These are phyloP conservation scores for Suillus ampliporus DNA, from an alignment of 768 basidiomycete genomes.

Conservation along the genomic window DNA sequence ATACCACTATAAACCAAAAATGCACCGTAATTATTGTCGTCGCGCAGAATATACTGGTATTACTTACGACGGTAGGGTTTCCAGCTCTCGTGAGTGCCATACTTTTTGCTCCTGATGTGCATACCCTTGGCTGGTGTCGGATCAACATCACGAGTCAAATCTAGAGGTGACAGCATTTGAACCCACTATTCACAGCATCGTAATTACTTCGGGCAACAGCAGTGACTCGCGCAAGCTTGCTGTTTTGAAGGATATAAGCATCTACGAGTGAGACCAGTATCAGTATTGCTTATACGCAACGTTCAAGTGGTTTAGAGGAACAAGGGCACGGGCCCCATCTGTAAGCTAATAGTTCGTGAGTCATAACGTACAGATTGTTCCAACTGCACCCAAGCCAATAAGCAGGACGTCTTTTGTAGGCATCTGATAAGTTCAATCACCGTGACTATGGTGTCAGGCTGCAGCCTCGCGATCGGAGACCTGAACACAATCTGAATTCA, in stretches of 20 bases:
- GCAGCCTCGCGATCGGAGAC: no score
- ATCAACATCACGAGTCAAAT: not conserved
- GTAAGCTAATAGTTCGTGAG: no score
- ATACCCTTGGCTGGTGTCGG: constrained; percentile 52
- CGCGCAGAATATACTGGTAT: not conserved
- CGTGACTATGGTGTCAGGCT: no score
- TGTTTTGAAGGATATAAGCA: constrained; percentile 49
- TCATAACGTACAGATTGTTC: constrained; percentile 60
- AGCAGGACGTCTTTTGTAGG: constrained; percentile 54
- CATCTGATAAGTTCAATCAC: not conserved
- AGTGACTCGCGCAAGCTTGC: constrained; percentile 60
- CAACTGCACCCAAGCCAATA: constrained; percentile 71
- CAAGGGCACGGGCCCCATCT: no score
- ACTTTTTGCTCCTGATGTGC: constrained; percentile 47
- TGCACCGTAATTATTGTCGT: not conserved
- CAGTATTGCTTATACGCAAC: not conserved
- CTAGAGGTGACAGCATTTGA: not conserved
- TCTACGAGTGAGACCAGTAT: constrained; percentile 40
- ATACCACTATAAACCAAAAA: constrained; percentile 51
- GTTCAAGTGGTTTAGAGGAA: not conserved
- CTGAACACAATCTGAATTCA: no score
- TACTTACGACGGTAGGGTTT: constrained; percentile 6
- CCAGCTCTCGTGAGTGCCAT: constrained; percentile 5
- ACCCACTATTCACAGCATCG: constrained; percentile 42
- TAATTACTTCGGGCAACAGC: constrained; percentile 77